phyloP scores from a whole-genome alignment of 306 rosid genomes.

The Rubus parviflorus region DNA sequence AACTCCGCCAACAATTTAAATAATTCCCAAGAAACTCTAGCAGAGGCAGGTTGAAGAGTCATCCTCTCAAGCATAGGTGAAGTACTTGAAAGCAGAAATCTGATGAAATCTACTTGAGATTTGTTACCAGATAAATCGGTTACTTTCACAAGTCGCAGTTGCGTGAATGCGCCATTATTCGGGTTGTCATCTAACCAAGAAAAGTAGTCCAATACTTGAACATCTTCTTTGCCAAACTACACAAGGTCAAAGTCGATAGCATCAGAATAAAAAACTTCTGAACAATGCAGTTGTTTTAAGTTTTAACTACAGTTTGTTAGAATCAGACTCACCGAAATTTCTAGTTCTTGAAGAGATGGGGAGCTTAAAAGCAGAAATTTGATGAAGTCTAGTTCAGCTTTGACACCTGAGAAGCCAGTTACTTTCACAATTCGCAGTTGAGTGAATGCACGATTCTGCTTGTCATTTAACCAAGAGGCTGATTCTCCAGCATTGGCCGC shows the following conservation, averaged over 20 bases:
- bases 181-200: slow-evolving; percentile 33
- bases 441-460: slow-evolving; percentile 25
- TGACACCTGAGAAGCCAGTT: slow-evolving; percentile 36
- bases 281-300: not conserved
- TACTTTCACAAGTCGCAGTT: slow-evolving; percentile 43
- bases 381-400: slow-evolving; percentile 51
- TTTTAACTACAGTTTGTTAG: not conserved
- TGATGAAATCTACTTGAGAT: slow-evolving; percentile 50
- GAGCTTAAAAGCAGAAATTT: slow-evolving; percentile 47
- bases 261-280: not conserved
- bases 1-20: not conserved
- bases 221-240: slow-evolving; percentile 42
- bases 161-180: slow-evolving; percentile 26
- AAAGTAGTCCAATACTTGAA: not conserved
- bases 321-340: slow-evolving; percentile 49
- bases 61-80: slow-evolving; percentile 52
- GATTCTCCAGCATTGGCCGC: not conserved
- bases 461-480: slow-evolving; percentile 32
- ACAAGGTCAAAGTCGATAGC: not conserved
- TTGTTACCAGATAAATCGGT: slow-evolving; percentile 38
- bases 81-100: slow-evolving; percentile 34
- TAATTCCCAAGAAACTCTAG: not conserved
- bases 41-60: slow-evolving; percentile 43
- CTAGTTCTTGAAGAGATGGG: slow-evolving; percentile 52
- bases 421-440: slow-evolving; percentile 41